phyloP scores from a whole-genome alignment of 192 early-diverging fungal genomes.

The Pilaira anomala region DNA sequence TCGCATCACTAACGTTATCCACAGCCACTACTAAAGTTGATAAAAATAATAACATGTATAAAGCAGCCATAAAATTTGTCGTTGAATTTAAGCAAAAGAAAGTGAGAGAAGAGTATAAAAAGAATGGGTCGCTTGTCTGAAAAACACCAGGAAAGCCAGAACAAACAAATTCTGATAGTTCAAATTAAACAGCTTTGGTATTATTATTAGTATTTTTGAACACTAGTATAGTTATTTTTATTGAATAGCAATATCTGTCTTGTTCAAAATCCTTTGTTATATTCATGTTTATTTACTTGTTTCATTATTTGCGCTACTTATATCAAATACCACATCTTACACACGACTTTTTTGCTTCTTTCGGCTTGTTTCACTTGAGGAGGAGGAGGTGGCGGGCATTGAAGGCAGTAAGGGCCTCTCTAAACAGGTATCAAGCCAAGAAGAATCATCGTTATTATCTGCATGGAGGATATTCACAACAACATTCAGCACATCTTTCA shows the following conservation, averaged over 20 bases:
- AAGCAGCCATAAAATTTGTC: too few species aligned
- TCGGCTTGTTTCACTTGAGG: constrained; percentile 2
- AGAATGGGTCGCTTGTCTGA: too few species aligned
- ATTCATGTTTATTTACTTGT: background rate
- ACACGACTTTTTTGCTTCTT: constrained; percentile 4
- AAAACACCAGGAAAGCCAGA: too few species aligned
- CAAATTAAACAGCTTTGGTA: too few species aligned
- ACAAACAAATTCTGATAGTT: too few species aligned
- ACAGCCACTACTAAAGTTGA: too few species aligned
- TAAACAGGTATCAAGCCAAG: background rate
- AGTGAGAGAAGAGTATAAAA: too few species aligned
- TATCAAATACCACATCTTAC: background rate
- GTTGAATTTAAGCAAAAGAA: too few species aligned
- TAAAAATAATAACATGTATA: too few species aligned
- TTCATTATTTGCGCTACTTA: background rate
- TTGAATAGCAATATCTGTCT: background rate
- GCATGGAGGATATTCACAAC: background rate
- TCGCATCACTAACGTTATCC: too few species aligned
- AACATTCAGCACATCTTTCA: background rate
- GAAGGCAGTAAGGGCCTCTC: background rate
- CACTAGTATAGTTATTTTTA: background rate
- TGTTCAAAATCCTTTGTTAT: background rate
- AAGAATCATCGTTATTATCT: background rate
- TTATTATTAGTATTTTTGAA: too few species aligned
- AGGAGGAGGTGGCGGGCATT: background rate